A percentile compares a stretch with the other conserved stretches of the same genome.
These are phyloP conservation scores for Aspergillus ellipticus DNA, from an alignment of 495 filamentous ascomycete genomes.

Conservation along the genomic window DNA sequence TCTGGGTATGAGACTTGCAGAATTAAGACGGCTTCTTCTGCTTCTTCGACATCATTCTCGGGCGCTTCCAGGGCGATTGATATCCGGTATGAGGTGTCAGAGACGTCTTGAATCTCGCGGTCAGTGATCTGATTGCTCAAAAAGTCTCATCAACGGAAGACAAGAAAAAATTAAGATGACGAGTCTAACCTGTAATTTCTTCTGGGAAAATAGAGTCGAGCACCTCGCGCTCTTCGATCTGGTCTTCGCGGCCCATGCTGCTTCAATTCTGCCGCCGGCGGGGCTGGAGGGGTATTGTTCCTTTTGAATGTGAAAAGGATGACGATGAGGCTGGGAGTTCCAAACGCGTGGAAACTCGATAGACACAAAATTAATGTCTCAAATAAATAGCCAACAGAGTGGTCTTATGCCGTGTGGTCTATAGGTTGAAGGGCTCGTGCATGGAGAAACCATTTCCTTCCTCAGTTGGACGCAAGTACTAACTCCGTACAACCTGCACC, in stretches of 20 bases:
- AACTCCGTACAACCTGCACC: constrained; percentile 13
- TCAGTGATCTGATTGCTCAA: neutral
- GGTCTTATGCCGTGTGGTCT: neutral
- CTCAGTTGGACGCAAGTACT: constrained; percentile 9
- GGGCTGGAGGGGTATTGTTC: constrained; percentile 34
- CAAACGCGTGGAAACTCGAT: neutral
- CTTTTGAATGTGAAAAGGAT: neutral
- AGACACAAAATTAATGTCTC: neutral
- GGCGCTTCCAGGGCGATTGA: constrained; percentile 72
- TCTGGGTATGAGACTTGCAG: constrained; percentile 83
- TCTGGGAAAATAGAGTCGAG: constrained; percentile 98
- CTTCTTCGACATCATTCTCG: constrained; percentile 54
- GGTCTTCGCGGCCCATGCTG: constrained; percentile 90
- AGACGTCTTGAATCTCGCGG: constrained; percentile 45
- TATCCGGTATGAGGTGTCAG: constrained; percentile 80
- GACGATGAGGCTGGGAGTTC: neutral
- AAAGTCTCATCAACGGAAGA: neutral
- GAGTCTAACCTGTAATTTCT: constrained; percentile 74
- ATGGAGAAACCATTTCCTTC: neutral
- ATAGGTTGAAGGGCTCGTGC: neutral
- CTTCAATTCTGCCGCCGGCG: constrained; percentile 25
- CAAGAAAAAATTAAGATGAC: neutral
- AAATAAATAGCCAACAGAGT: neutral
- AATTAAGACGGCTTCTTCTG: constrained; percentile 53
- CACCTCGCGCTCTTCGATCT: constrained; percentile 92